phyloP scores from a whole-genome alignment of 2,329 filamentous ascomycete genomes.

The Colletotrichum lupini region DNA sequence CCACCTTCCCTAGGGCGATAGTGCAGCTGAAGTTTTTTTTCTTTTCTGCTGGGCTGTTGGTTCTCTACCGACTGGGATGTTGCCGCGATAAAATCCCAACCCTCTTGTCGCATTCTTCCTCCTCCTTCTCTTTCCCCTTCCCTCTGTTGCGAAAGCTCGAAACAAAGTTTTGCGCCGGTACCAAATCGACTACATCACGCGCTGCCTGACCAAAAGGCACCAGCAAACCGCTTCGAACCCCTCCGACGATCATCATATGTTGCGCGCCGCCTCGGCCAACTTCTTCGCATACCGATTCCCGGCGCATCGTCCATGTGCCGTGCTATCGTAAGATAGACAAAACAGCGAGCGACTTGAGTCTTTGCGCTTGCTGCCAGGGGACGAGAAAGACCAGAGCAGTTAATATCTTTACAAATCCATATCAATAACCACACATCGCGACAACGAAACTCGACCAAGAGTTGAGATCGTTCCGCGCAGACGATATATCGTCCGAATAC shows the following conservation, averaged over 20 bases:
- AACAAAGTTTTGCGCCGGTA: conserved; percentile 9
- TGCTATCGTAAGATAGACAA: conserved; percentile 49
- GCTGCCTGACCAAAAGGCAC: not conserved
- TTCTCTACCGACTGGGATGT: conserved; percentile 12
- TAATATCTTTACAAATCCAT: not conserved
- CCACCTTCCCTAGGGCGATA: conserved; percentile 13
- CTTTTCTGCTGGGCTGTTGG: not conserved
- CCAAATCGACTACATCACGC: conserved; percentile 7
- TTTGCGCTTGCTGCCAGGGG: conserved; percentile 72
- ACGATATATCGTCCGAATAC: not conserved
- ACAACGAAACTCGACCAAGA: not conserved
- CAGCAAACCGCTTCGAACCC: not conserved
- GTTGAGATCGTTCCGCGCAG: not conserved
- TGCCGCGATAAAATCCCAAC: conserved; percentile 15
- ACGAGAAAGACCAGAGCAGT: conserved; percentile 65
- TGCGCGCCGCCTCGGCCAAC: conserved; percentile 23
- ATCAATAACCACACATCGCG: not conserved
- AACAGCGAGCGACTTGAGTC: conserved; percentile 73
- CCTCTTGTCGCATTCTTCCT: not conserved
- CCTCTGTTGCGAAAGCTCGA: conserved; percentile 2
- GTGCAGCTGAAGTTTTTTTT: conserved; percentile 26
- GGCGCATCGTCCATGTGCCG: conserved; percentile 59
- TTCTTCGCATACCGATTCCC: conserved; percentile 37
- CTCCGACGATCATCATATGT: conserved; percentile 24
- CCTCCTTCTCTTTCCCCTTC: not conserved